These are phyloP conservation scores for Fulvia fulva DNA, from an alignment of 2,329 filamentous ascomycete genomes.

Conservation along the genomic window DNA sequence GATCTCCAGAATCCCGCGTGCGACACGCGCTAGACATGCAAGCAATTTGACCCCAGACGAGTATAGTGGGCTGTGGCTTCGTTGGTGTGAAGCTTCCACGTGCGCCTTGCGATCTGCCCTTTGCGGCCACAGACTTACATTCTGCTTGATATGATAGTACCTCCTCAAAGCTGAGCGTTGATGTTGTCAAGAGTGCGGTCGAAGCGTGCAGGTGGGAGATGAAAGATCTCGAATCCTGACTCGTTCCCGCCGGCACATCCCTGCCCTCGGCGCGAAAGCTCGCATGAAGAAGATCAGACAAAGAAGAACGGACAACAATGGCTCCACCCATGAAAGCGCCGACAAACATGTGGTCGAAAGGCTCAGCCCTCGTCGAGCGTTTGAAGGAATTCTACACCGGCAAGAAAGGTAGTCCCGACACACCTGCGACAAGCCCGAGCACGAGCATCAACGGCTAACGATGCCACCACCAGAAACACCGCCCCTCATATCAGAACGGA, in stretches of 20 bases:
- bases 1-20: neutral
- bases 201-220: neutral
- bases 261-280: neutral
- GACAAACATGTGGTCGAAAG: constrained; percentile 9
- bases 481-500: constrained; percentile 23
- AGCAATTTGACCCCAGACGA: neutral
- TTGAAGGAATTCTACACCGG: constrained; percentile 14
- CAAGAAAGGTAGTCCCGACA: constrained; percentile 14
- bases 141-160: neutral
- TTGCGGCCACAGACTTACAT: neutral
- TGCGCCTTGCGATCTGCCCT: neutral
- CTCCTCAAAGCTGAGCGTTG: no score
- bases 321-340: constrained; percentile 10
- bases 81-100: neutral
- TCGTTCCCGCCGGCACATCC: neutral
- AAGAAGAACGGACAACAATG: constrained; percentile 9
- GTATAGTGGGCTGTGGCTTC: neutral
- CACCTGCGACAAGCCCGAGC: neutral
- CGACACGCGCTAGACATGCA: constrained; percentile 1
- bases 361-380: constrained; percentile 11
- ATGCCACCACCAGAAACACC: constrained; percentile 10
- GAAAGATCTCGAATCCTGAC: neutral
- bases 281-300: neutral
- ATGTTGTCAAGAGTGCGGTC: no score
- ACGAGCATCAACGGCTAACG: constrained; percentile 6